Evolutionary conservation across 306 rosid genomes (phyloP), one percentile per base, ranked within the genome.

Genomic region (Dalbergia cultrata): DNA sequence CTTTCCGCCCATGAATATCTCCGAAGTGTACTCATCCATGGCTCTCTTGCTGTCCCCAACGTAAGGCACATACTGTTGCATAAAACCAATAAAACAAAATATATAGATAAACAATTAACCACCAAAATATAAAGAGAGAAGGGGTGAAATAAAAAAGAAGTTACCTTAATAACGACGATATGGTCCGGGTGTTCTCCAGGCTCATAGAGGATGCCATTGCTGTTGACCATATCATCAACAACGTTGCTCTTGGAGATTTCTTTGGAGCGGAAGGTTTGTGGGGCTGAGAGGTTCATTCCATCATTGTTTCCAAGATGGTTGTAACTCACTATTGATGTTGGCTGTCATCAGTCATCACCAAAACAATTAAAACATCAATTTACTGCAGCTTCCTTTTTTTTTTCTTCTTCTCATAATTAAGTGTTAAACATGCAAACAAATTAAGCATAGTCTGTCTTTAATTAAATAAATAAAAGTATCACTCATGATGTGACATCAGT

Each of bases 181-280:
- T 95, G 99, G 78, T 95, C 99, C 8, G 99, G 99, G 81, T 95
- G 99, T 82, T 95, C 99, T 35, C 98, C 99, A 14, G 99, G 92
- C 75, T 83, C 94, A 69, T 68, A 95, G 22, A 95, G 99, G 63
- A 95, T 95, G 22, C 90, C 96, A 56, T 95, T 95, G 88, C 99
- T 95, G 18, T 94, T 90, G 18, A 95, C 99, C 98, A 95, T 95
- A 67, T 95, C 99, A 41, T 95, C 99, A 72, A 95, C 99, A 76
- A 95, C 99, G 7, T 95, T 95, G 85, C 99, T 95, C 86, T 93
- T 95, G 4, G 99, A 95, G 70, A 95, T 95, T 86, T 95, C 99
- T 81, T 95, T 95, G 8, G 99, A 95, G 37, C 99, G 84, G 91
- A 95, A 95, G 21, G 99, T 95, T 81, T 95, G 99, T 33, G 98